These are phyloP conservation scores for Sporothrix pseudoabietina DNA, from an alignment of 2,329 filamentous ascomycete species.

Conservation along the genomic window DNA sequence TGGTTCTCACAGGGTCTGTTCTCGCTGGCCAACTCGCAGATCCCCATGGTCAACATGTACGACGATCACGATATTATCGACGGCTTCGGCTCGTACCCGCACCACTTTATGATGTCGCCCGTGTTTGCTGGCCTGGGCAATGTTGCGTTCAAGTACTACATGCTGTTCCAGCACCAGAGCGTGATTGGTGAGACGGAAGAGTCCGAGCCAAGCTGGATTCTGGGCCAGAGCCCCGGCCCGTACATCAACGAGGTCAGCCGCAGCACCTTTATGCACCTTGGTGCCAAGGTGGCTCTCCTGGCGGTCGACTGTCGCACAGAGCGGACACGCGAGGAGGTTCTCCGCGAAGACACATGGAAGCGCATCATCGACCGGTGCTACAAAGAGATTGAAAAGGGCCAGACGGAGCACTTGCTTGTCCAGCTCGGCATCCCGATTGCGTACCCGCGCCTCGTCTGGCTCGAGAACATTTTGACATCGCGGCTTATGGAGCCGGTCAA, in stretches of 20 bases:
- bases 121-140: constrained; percentile 89
- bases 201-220: constrained; percentile 87
- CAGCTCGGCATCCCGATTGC: constrained; percentile 81
- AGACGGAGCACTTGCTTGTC: constrained; percentile 87
- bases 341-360: constrained; percentile 81
- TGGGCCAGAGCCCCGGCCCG: constrained; percentile 77
- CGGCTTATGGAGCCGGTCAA: constrained; percentile 86
- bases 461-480: constrained; percentile 77
- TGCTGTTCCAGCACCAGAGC: constrained; percentile 97
- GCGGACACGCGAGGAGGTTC: constrained; percentile 76
- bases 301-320: constrained; percentile 92
- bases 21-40: constrained; percentile 87
- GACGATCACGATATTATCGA: constrained; percentile 93
- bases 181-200: constrained; percentile 76
- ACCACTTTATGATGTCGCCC: constrained; percentile 86
- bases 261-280: constrained; percentile 82
- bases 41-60: constrained; percentile 98
- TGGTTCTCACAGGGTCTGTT: constrained; percentile 98
- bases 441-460: constrained; percentile 74
- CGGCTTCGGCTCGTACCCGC: constrained; percentile 89
- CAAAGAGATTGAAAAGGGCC: constrained; percentile 76
- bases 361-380: constrained; percentile 84
- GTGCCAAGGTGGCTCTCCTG: constrained; percentile 75
- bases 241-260: constrained; percentile 87
- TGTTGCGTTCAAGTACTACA: constrained; percentile 96